Percentiles rank a stretch among this genome's conserved stretches.
These are phyloP conservation scores for Chimonanthus praecox DNA, from an alignment of 164 flowering plant genomes.

Conservation along the genomic window DNA sequence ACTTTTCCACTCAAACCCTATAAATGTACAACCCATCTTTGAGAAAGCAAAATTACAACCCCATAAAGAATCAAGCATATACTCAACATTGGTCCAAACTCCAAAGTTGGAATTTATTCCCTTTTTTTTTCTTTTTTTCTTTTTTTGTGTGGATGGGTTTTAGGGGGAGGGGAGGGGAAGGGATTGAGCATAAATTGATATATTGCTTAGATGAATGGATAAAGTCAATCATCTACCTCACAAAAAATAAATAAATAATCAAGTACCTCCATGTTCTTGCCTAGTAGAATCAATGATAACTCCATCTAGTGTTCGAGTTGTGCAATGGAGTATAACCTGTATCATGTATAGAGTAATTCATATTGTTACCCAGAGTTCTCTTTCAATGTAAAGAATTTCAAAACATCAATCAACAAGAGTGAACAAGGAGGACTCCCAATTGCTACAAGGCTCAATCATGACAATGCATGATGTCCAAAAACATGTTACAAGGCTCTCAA, in stretches of 20 bases:
- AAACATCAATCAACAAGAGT: not conserved
- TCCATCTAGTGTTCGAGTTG: constrained; percentile 80
- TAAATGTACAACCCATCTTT: too few species aligned
- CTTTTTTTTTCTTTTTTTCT: too few species aligned
- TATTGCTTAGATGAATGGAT: too few species aligned
- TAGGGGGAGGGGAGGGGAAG: too few species aligned
- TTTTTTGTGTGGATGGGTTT: too few species aligned
- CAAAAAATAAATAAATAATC: not conserved
- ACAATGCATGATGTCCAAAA: not conserved
- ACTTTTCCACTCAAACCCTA: too few species aligned
- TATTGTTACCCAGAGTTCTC: not conserved
- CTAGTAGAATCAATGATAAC: constrained; percentile 77
- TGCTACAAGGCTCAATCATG: not conserved
- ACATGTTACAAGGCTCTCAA: not conserved
- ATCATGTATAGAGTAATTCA: constrained; percentile 5
- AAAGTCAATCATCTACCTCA: too few species aligned
- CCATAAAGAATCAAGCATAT: too few species aligned
- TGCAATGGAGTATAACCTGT: constrained; percentile 84
- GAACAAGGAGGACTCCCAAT: not conserved
- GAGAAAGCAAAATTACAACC: too few species aligned
- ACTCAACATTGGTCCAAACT: too few species aligned
- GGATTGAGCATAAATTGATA: too few species aligned
- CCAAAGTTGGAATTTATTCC: too few species aligned
- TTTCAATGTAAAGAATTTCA: not conserved
- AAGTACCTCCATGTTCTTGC: constrained; percentile 66